phyloP scores from a whole-genome alignment of 768 basidiomycete genomes.

The Panaeolus papilionaceus region DNA sequence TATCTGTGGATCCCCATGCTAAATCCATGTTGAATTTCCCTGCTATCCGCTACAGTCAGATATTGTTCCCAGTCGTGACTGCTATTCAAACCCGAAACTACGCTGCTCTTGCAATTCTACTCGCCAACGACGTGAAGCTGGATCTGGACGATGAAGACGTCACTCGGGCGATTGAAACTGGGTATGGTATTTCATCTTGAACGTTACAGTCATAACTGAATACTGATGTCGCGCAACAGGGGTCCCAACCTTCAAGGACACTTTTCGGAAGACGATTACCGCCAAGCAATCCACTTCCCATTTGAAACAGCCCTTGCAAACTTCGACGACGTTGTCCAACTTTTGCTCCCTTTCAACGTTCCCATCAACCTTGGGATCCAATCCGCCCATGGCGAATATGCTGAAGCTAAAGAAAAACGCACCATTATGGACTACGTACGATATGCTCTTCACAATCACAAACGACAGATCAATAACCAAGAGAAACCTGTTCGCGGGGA shows the following conservation, averaged over 20 bases:
- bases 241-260: background rate
- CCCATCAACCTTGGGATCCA: slow-evolving; percentile 40
- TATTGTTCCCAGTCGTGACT: slow-evolving; percentile 43
- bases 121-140: slow-evolving; percentile 50
- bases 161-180: slow-evolving; percentile 36
- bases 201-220: background rate
- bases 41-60: slow-evolving; percentile 30
- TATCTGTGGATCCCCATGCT: slow-evolving; percentile 49
- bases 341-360: slow-evolving; percentile 45
- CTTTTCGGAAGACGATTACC: slow-evolving; percentile 27
- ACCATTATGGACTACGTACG: slow-evolving; percentile 48
- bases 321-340: slow-evolving; percentile 44
- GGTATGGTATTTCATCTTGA: slow-evolving; percentile 32
- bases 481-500: slow-evolving; percentile 13
- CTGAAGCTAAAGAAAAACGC: slow-evolving; percentile 26
- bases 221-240: background rate
- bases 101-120: slow-evolving; percentile 41
- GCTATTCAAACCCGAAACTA: slow-evolving; percentile 42
- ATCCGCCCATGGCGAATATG: slow-evolving; percentile 28
- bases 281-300: slow-evolving; percentile 37
- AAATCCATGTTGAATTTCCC: slow-evolving; percentile 47
- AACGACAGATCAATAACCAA: slow-evolving; percentile 31
- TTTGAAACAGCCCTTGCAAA: slow-evolving; percentile 42
- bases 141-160: slow-evolving; percentile 42
- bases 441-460: slow-evolving; percentile 31